Base-by-base conservation (phyloP, 352 stramenopile species). In the Globisporangium acanthophoron region DNA sequence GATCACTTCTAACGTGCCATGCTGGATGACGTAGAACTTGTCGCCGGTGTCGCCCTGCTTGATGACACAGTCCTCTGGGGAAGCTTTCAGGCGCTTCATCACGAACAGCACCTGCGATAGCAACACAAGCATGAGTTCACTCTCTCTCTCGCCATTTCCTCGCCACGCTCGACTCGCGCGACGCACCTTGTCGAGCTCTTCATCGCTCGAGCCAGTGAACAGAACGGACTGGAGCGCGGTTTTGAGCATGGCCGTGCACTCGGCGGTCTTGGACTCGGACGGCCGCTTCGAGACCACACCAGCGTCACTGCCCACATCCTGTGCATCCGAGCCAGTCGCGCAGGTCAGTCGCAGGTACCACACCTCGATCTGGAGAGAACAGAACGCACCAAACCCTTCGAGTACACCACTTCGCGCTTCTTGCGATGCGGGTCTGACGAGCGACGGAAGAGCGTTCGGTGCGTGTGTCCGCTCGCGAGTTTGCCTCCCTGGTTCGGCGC, bases 41-140 rank as follows among this genome's bases (percentile, higher is more conserved):
- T 98, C 87, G 46, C 93, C 95, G 0, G 87, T 71, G 58, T 96
- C 90, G 12, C 92, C 90, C 64, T 98, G 91, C 52, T 84, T 92
- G 60, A 98, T 98, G 47, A 98, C 94, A 5, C 84, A 75, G 24
- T 98, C 80, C 35, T 88, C 88, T 0, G 68, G 59, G 2, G 75
- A 64, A 2, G 87, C 69, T 11, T 69, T 61, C 27, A 91, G 64
- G 12, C 74, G 65, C 57, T 90, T 83, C 77, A 97, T 96, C 53
- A 93, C 78, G 35, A 87, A 71, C 6, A 97, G 61, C 3, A 94
- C 80, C 71, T 93, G 7, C 37, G 27, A 29, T 2, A 35, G n/a
- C 33, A 39, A 3, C 33, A 39, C 8, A 11, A 2, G 33, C 1
- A 12, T 11, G 33, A 39, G 33, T 9, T 12, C 8, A 9, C 5